Percentiles rank a stretch among this genome's conserved stretches.
Conservation (phyloP, 2,329 filamentous ascomycete species). For the Fusarium goolgardi region DNA sequence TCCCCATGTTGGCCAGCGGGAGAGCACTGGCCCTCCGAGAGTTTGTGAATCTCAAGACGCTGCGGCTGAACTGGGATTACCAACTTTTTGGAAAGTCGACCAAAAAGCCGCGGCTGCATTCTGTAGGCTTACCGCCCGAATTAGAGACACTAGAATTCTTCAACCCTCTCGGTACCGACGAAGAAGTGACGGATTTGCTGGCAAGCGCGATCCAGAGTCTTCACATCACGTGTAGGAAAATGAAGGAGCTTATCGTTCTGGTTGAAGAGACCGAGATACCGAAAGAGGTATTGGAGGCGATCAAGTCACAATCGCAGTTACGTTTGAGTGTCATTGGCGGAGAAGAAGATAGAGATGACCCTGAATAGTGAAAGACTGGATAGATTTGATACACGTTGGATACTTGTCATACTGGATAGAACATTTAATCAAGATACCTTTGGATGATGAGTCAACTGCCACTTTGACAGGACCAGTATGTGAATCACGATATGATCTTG, state of each 20-base stretch:
- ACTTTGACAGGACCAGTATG: fast-evolving
- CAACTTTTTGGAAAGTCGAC: conserved; percentile 60
- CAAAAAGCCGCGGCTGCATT: conserved; percentile 59
- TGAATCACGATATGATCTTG: fast-evolving
- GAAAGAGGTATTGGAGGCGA: conserved; percentile 51
- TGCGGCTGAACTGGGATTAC: conserved; percentile 60
- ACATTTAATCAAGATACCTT: conserved; percentile 6
- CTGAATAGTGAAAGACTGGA: background rate
- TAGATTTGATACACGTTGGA: background rate
- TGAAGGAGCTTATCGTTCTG: conserved; percentile 54
- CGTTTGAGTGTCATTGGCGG: conserved; percentile 51
- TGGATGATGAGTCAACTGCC: background rate
- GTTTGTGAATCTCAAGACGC: conserved; percentile 55
- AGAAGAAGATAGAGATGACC: conserved; percentile 11
- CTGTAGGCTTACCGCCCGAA: conserved; percentile 60
- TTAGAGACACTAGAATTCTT: conserved; percentile 60
- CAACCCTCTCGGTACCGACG: conserved; percentile 59
- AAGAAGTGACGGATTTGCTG: conserved; percentile 60
- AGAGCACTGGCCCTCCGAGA: conserved; percentile 58
- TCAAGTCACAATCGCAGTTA: conserved; percentile 49
- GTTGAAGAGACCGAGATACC: conserved; percentile 52
- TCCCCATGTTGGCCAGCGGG: conserved; percentile 54
- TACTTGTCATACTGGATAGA: background rate
- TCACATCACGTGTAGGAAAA: conserved; percentile 52
- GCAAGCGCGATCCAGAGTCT: conserved; percentile 56